A percentile compares a stretch with the other conserved stretches of the same genome.
Evolutionary conservation across 768 basidiomycete genomes (phyloP).

Genomic region (Amanita rubescens): DNA sequence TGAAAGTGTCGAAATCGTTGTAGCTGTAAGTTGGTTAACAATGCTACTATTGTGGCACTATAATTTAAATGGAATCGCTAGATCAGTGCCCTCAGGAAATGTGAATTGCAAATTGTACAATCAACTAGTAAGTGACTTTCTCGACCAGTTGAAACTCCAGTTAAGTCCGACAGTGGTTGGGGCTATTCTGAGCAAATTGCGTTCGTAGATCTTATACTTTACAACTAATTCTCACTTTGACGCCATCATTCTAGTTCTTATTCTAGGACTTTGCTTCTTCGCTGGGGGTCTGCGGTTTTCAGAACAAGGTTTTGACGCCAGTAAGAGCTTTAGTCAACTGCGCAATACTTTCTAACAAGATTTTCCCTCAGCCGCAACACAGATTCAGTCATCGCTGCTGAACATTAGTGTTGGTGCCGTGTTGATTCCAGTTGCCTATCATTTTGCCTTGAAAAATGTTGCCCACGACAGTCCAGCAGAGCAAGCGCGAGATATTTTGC

Average conservation of each 20-base stretch:
- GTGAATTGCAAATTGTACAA: conserved; percentile 76
- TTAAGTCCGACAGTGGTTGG: conserved; percentile 53
- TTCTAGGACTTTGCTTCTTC: conserved; percentile 81
- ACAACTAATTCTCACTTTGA: neutral
- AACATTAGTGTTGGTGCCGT: conserved; percentile 74
- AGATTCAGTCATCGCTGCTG: conserved; percentile 67
- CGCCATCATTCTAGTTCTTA: conserved; percentile 47
- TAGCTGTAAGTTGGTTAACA: conserved; percentile 47
- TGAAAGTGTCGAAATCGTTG: conserved; percentile 54
- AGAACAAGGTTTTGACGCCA: conserved; percentile 70
- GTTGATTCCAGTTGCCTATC: conserved; percentile 72
- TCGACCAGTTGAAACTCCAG: neutral
- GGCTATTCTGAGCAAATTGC: conserved; percentile 72
- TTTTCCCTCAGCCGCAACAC: conserved; percentile 47
- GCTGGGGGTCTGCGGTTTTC: conserved; percentile 72
- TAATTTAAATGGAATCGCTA: conserved; percentile 18
- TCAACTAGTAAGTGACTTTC: conserved; percentile 50
- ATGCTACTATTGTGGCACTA: neutral
- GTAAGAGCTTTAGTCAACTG: conserved; percentile 29
- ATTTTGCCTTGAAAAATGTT: conserved; percentile 42
- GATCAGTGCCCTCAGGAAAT: conserved; percentile 79
- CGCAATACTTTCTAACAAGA: neutral
- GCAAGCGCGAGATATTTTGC: conserved; percentile 46
- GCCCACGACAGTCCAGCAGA: conserved; percentile 15
- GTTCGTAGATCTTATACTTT: conserved; percentile 23